Conservation (phyloP, 1,284 basidiomycete genomes). For the Rhizopogon parksii region DNA sequence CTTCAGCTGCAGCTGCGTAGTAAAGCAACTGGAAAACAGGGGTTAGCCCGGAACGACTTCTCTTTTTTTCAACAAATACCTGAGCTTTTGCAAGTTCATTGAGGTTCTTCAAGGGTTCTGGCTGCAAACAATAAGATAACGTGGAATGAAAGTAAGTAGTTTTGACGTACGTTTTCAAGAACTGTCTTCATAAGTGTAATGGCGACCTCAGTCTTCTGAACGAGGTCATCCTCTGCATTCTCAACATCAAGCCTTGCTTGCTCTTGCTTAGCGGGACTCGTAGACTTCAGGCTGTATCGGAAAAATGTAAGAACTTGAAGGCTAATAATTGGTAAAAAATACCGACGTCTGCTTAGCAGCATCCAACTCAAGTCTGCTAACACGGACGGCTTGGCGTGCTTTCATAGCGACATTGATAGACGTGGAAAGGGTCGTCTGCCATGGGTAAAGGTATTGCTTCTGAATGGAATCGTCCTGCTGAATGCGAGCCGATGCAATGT, state of each 20-base stretch:
- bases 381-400: slow-evolving; percentile 81
- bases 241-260: slow-evolving; percentile 86
- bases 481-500: slow-evolving; percentile 79
- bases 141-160: background rate
- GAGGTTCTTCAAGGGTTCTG: slow-evolving; percentile 91
- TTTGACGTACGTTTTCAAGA: slow-evolving; percentile 79
- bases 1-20: slow-evolving; percentile 81
- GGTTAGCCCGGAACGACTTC: background rate
- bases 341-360: slow-evolving; percentile 57
- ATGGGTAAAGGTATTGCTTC: slow-evolving; percentile 79
- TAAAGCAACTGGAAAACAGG: slow-evolving; percentile 60
- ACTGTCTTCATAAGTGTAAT: slow-evolving; percentile 98
- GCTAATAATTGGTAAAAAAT: background rate
- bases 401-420: slow-evolving; percentile 84
- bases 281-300: slow-evolving; percentile 62
- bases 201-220: slow-evolving; percentile 95
- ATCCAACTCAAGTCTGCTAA: slow-evolving; percentile 75
- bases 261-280: slow-evolving; percentile 72
- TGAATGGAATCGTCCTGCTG: slow-evolving; percentile 77
- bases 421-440: slow-evolving; percentile 81
- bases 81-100: slow-evolving; percentile 90
- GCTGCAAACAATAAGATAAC: slow-evolving; percentile 41
- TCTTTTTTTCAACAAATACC: slow-evolving; percentile 25
- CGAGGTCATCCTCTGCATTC: slow-evolving; percentile 93
- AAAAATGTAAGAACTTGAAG: slow-evolving; percentile 5